phyloP scores from a whole-genome alignment of 1,139 yeast genomes.

The Saccharomyces pastorianus region DNA sequence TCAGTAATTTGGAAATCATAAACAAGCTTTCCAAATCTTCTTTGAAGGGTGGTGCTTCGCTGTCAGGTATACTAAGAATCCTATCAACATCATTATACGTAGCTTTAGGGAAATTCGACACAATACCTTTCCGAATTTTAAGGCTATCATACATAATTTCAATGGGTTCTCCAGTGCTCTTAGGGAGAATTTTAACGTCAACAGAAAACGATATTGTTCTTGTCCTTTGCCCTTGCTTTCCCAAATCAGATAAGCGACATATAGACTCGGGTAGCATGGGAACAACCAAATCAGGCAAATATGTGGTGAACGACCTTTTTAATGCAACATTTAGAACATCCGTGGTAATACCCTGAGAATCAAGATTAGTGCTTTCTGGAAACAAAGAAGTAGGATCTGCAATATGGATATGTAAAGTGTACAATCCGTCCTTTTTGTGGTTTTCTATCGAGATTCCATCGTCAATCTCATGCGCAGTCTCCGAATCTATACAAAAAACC shows the following conservation, averaged over 20 bases:
- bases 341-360: conserved; percentile 34
- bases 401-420: conserved; percentile 58
- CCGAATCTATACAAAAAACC: conserved; percentile 80
- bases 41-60: background rate
- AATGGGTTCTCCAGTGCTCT: conserved; percentile 18
- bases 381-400: conserved; percentile 77
- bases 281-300: conserved; percentile 59
- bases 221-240: conserved; percentile 39
- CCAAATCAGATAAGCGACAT: conserved; percentile 51
- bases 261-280: conserved; percentile 65
- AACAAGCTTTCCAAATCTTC: conserved; percentile 34
- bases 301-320: conserved; percentile 58
- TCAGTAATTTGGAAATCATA: conserved; percentile 32
- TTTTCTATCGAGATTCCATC: conserved; percentile 72
- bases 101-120: conserved; percentile 39
- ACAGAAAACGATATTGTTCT: conserved; percentile 45
- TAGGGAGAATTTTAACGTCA: conserved; percentile 29
- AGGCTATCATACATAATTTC: conserved; percentile 26
- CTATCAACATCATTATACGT: conserved; percentile 46
- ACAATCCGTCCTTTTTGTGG: conserved; percentile 29
- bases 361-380: conserved; percentile 19
- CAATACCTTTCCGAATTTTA: conserved; percentile 35
- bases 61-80: conserved; percentile 25
- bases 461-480: conserved; percentile 81
- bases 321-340: conserved; percentile 52